Percentiles rank a stretch among this genome's conserved stretches.
These are phyloP conservation scores for Aegle marmelos DNA, from an alignment of 345 rosid species.

Conservation along the genomic window DNA sequence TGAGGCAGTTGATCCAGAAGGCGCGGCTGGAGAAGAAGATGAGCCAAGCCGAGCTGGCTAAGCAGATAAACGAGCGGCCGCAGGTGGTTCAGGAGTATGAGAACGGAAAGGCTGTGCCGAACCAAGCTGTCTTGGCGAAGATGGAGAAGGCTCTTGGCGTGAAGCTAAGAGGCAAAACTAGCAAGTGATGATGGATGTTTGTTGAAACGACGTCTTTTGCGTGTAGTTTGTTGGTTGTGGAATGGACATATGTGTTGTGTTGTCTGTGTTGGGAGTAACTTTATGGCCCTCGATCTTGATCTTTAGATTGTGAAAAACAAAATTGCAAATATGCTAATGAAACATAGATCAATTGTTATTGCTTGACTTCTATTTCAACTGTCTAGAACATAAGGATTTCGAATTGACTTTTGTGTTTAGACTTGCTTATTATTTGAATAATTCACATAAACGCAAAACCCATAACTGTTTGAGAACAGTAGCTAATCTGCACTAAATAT, in stretches of 20 bases:
- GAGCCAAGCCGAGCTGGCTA: constrained; percentile 76
- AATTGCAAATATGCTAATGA: not conserved
- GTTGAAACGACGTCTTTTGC: not conserved
- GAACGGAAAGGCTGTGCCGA: constrained; percentile 80
- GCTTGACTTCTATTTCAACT: not conserved
- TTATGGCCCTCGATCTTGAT: not conserved
- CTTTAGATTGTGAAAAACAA: not conserved
- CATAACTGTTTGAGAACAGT: too few species aligned
- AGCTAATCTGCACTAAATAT: too few species aligned
- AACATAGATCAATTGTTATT: not conserved
- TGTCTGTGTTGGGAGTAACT: not conserved
- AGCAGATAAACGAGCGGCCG: constrained; percentile 67
- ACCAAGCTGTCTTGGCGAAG: constrained; percentile 68
- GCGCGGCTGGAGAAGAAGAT: constrained; percentile 75
- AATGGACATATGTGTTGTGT: not conserved
- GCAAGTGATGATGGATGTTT: constrained; percentile 21
- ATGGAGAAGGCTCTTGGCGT: constrained; percentile 81
- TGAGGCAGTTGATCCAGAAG: constrained; percentile 65
- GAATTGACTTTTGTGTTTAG: too few species aligned
- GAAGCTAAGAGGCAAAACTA: constrained; percentile 62
- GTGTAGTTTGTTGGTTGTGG: not conserved
- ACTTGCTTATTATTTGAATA: too few species aligned
- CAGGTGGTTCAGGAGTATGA: constrained; percentile 89
- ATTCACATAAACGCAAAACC: too few species aligned
- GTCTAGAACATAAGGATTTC: not conserved